Evolutionary conservation across 2,329 filamentous ascomycete species (phyloP).

Genomic region (Fusarium illudens): DNA sequence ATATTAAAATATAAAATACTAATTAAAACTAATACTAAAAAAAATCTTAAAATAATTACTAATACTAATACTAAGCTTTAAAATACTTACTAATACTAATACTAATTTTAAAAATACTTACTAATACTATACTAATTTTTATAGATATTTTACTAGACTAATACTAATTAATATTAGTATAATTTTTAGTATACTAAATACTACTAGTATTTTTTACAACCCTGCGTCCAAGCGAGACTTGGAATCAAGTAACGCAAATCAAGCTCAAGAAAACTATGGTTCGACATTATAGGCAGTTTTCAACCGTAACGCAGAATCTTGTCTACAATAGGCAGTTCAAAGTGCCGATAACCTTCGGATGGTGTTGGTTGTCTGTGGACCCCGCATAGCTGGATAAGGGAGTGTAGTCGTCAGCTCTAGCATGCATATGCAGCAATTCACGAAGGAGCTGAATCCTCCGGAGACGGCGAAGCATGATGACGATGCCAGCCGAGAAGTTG

Average conservation of each 20-base stretch:
- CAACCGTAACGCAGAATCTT: not conserved
- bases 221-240: not conserved
- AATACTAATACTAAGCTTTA: no score
- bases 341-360: not conserved
- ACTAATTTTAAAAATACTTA: no score
- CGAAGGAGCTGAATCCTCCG: not conserved
- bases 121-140: no score
- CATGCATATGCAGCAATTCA: not conserved
- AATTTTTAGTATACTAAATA: no score
- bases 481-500: not conserved
- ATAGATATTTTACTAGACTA: no score
- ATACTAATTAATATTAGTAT: no score
- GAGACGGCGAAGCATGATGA: not conserved
- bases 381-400: not conserved
- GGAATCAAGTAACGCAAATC: not conserved
- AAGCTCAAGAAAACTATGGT: not conserved
- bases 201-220: not conserved
- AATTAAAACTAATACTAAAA: no score
- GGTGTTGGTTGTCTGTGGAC: not conserved
- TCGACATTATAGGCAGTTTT: not conserved
- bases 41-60: no score
- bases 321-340: not conserved
- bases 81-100: no score
- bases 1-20: no score
- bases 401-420: not conserved